phyloP scores from a whole-genome alignment of 495 filamentous ascomycete genomes.

The Astrothelium subdiscretum region DNA sequence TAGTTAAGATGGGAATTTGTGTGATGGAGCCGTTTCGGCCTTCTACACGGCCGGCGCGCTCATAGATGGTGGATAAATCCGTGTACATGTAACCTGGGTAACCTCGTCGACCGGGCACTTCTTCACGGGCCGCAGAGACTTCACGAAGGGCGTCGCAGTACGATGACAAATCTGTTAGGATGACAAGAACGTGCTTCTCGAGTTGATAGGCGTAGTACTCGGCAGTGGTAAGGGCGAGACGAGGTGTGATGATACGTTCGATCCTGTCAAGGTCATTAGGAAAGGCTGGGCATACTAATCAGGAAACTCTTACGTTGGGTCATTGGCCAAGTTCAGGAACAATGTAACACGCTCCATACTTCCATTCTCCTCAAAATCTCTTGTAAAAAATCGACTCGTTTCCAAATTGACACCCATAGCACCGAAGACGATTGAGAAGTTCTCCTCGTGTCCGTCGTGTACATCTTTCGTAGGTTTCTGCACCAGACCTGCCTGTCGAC shows the following conservation, averaged over 20 bases:
- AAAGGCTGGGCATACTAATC: neutral
- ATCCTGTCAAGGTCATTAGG: slow-evolving; percentile 44
- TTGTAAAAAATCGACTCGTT: slow-evolving; percentile 94
- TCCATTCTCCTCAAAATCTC: slow-evolving; percentile 98
- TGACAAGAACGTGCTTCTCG: slow-evolving; percentile 98
- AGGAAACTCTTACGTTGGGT: slow-evolving; percentile 68
- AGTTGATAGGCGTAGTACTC: slow-evolving; percentile 99
- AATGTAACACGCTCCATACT: slow-evolving; percentile 93
- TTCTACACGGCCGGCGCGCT: slow-evolving; percentile 95
- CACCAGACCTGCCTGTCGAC: slow-evolving; percentile 88
- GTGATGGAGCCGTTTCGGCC: slow-evolving; percentile 98
- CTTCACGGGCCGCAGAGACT: slow-evolving; percentile 94
- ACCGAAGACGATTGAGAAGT: slow-evolving; percentile 98
- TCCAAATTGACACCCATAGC: slow-evolving; percentile 99
- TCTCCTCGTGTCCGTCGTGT: slow-evolving; percentile 94
- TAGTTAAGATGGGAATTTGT: slow-evolving; percentile 96
- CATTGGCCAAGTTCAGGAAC: slow-evolving; percentile 98
- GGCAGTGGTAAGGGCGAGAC: slow-evolving; percentile 93
- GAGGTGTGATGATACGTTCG: slow-evolving; percentile 99
- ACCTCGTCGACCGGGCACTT: slow-evolving; percentile 98
- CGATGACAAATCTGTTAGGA: slow-evolving; percentile 93
- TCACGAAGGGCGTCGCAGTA: slow-evolving; percentile 99
- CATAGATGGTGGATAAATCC: slow-evolving; percentile 99
- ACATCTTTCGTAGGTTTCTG: slow-evolving; percentile 84
- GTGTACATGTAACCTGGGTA: slow-evolving; percentile 99